A percentile compares a stretch with the other conserved stretches of the same genome.
Conservation (phyloP, 2,329 filamentous ascomycete genomes). For the Trichoderma oligosporum region DNA sequence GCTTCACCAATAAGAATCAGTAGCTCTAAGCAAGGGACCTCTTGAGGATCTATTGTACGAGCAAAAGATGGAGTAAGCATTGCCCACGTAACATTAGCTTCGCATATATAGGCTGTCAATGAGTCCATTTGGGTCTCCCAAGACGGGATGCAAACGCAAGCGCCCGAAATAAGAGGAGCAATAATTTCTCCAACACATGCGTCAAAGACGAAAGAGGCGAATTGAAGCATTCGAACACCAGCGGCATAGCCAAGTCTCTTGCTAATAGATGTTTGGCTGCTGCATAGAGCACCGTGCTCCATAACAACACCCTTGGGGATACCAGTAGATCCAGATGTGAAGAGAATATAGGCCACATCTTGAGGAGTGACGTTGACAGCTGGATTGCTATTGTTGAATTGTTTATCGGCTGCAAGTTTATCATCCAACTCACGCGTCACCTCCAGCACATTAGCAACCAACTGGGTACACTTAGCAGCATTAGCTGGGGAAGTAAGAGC, state of each 20-base stretch:
- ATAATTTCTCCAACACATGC: constrained; percentile 16
- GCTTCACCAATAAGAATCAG: constrained; percentile 19
- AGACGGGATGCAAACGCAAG: constrained; percentile 20
- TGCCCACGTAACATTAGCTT: constrained; percentile 13
- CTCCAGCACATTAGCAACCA: background rate
- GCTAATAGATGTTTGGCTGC: constrained; percentile 3
- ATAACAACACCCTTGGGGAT: constrained; percentile 24
- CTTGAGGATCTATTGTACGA: constrained; percentile 22
- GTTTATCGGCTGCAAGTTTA: constrained; percentile 31
- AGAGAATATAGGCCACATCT: constrained; percentile 21
- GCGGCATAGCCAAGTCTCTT: constrained; percentile 2
- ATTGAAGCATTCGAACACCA: constrained; percentile 18
- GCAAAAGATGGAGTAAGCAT: constrained; percentile 18
- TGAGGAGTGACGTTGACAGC: background rate
- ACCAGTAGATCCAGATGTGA: constrained; percentile 24
- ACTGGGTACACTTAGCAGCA: background rate
- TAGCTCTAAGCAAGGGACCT: constrained; percentile 16
- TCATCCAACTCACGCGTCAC: background rate
- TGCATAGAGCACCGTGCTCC: constrained; percentile 19
- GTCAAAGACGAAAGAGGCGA: constrained; percentile 19
- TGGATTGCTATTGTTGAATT: constrained; percentile 33
- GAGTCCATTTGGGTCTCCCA: constrained; percentile 15
- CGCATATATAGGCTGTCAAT: constrained; percentile 6
- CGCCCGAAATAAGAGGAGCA: constrained; percentile 5
- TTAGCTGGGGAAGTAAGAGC: constrained; percentile 11